Conservation (phyloP, 2,329 filamentous ascomycete genomes). For the Alternaria viburni region DNA sequence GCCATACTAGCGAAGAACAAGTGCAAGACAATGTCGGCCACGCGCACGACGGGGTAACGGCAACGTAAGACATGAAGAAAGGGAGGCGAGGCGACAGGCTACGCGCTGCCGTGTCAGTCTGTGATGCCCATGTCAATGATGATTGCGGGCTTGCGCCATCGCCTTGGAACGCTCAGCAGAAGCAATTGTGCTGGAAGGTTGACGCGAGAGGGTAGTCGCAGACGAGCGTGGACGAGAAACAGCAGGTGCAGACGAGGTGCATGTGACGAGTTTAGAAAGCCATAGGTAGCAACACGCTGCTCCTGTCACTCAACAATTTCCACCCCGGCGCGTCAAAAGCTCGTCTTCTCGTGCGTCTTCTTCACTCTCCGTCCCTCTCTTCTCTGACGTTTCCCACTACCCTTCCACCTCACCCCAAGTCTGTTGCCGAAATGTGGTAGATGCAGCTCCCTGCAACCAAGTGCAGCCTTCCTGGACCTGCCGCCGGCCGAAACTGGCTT, state of each 20-base stretch:
- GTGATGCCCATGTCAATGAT: constrained; percentile 14
- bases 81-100: not conserved
- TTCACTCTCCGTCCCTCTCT: not conserved
- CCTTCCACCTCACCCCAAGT: not conserved
- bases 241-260: constrained; percentile 16
- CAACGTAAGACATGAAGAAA: constrained; percentile 2
- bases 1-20: constrained; percentile 57
- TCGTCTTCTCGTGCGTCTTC: not conserved
- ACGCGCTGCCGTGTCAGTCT: constrained; percentile 5
- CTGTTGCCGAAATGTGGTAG: not conserved
- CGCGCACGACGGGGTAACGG: constrained; percentile 1
- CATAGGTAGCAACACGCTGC: not conserved
- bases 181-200: constrained; percentile 10
- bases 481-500: constrained; percentile 10
- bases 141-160: constrained; percentile 5
- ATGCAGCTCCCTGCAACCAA: constrained; percentile 4
- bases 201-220: constrained; percentile 14
- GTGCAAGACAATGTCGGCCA: constrained; percentile 2
- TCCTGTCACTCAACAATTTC: not conserved
- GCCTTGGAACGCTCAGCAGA: constrained; percentile 3
- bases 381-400: not conserved
- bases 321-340: not conserved
- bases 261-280: constrained; percentile 7
- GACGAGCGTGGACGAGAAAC: constrained; percentile 1
- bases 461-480: constrained; percentile 4